Evolutionary conservation across 306 rosid genomes (phyloP).

Genomic region (Trifolium fragiferum): DNA sequence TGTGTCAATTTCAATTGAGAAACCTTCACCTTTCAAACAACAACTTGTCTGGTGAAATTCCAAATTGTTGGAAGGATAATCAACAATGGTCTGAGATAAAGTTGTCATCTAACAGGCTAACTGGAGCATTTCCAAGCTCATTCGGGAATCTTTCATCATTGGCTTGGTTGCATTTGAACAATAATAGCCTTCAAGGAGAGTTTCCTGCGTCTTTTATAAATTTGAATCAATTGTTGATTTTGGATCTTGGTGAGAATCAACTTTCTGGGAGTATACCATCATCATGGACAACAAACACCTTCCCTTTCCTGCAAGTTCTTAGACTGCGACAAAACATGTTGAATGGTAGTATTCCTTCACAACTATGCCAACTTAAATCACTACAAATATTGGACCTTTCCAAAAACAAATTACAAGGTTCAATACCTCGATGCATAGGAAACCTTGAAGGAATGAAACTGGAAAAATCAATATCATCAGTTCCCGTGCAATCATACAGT

Average conservation of each 20-base stretch:
- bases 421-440: slow-evolving; percentile 35
- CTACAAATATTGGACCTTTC: slow-evolving; percentile 37
- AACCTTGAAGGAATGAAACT: slow-evolving; percentile 23
- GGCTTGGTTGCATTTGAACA: slow-evolving; percentile 13
- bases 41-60: slow-evolving; percentile 29
- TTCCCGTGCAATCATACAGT: no score
- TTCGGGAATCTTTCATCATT: neutral
- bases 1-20: no score
- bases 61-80: slow-evolving; percentile 2
- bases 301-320: slow-evolving; percentile 22
- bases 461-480: no score
- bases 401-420: slow-evolving; percentile 18
- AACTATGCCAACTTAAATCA: slow-evolving; percentile 17
- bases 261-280: slow-evolving; percentile 37
- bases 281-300: neutral
- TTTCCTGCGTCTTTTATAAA: neutral
- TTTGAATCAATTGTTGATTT: neutral
- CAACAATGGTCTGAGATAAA: neutral
- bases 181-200: slow-evolving; percentile 29
- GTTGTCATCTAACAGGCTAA: slow-evolving; percentile 25
- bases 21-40: slow-evolving; percentile 41
- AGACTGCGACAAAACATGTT: slow-evolving; percentile 29
- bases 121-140: slow-evolving; percentile 18
- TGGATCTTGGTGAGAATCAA: slow-evolving; percentile 42
- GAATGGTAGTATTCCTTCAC: slow-evolving; percentile 20